These are phyloP conservation scores for Talaromyces nanjingensis DNA, from an alignment of 495 filamentous ascomycete species.

Conservation along the genomic window DNA sequence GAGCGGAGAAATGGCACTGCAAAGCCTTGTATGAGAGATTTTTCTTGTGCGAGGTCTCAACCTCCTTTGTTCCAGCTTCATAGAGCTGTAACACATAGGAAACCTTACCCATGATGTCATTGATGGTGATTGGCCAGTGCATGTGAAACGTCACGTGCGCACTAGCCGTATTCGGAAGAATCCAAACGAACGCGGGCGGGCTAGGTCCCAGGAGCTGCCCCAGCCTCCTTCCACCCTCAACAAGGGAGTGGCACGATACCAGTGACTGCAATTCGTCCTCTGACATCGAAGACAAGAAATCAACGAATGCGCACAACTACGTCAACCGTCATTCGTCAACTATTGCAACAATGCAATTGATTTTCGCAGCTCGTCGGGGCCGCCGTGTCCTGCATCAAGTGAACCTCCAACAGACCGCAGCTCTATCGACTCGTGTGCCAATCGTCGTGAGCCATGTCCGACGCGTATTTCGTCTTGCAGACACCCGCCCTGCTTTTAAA, in stretches of 20 bases:
- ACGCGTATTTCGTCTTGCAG: conserved; percentile 1
- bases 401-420: not conserved
- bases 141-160: not conserved
- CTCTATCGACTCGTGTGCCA: conserved; percentile 7
- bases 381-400: conserved; percentile 7
- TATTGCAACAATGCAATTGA: conserved; percentile 7
- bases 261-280: not conserved
- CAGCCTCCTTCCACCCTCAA: conserved; percentile 7
- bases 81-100: not conserved
- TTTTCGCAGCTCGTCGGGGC: conserved; percentile 3
- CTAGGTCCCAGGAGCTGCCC: not conserved
- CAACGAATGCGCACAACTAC: not conserved
- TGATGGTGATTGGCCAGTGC: not conserved
- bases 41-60: no score
- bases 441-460: not conserved
- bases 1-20: no score
- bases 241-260: not conserved
- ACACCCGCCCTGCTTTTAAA: not conserved
- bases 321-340: not conserved
- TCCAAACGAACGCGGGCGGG: conserved; percentile 4
- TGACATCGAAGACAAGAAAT: not conserved
- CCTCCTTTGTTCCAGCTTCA: not conserved
- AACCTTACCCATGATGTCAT: not conserved
- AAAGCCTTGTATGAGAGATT: no score
- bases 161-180: conserved; percentile 7